Base-by-base conservation (phyloP, 345 rosid genomes). In the Moringa oleifera region DNA sequence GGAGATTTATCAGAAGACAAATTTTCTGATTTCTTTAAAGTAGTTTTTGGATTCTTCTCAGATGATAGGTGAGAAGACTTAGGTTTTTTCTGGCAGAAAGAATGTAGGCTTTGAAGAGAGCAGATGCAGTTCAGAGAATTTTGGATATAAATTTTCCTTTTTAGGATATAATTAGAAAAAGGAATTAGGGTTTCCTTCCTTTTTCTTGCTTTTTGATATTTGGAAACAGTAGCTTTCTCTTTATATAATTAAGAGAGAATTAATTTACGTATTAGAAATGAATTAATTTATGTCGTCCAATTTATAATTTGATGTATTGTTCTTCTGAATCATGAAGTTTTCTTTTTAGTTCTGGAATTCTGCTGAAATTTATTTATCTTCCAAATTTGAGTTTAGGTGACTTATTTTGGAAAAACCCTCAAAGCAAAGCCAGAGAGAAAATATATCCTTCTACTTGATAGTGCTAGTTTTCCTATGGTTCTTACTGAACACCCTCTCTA, bases 151-250 rank as follows among this genome's bases (percentile, higher is more conserved):
- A 33, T 33, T 33, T 15, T 4, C 64, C 62, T 58, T 55, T 25
- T 8, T 12, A 45, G 19, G n/a, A n/a, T 12, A 33, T 9, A 16
- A 11, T 45, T 20, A 50, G 24, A 45, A 7, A 25, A 25, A 53
- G 18, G 57, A 53, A 53, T 52, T 55, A 55, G 60, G 55, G 55
- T 20, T 50, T 72, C 49, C 2, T 58, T 12, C 55, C 57, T 16
- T 5, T 17, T n/a, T n/a, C n/a, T n/a, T n/a, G n/a, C 23, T 36
- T 65, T 36, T 62, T 24, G 21, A 20, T 11, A 22, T 13, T 51
- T 51, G 52, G 55, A 51, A 61, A 19, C 49, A 20, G 25, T 20
- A 11, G 37, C 15, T 28, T 24, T 54, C 56, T 6, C n/a, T 58
- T 20, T 51, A 45, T 51, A 15, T 7, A 51, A 15, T 7, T 7